Evolutionary conservation across 2,329 filamentous ascomycete genomes (phyloP).

Genomic region (Hypoxylon sp.): DNA sequence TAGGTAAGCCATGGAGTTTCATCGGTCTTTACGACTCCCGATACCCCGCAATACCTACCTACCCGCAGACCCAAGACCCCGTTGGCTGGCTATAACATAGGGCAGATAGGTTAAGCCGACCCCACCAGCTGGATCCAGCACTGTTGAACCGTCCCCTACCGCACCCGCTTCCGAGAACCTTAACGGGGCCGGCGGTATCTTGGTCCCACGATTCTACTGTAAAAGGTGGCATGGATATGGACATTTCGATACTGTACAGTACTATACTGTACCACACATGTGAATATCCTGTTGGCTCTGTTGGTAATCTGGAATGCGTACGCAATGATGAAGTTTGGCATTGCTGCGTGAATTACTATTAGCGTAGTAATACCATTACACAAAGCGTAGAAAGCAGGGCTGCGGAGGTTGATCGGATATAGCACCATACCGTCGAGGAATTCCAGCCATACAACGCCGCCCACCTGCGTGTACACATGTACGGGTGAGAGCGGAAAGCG

Average conservation of each 20-base stretch:
- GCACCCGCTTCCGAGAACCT: conserved; percentile 32
- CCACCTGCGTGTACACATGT: neutral
- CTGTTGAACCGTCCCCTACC: conserved; percentile 20
- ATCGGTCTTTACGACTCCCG: conserved; percentile 24
- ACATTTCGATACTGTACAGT: conserved; percentile 26
- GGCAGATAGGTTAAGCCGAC: too few relatives aligned
- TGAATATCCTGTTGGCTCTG: neutral
- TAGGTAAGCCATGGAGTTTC: conserved; percentile 6
- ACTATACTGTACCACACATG: neutral
- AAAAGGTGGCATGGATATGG: conserved; percentile 1
- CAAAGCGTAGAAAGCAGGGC: conserved; percentile 8
- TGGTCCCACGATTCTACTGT: conserved; percentile 30
- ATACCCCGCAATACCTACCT: conserved; percentile 1
- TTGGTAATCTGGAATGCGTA: conserved; percentile 4
- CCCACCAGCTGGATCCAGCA: neutral
- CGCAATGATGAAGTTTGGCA: conserved; percentile 12
- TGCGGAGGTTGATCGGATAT: conserved; percentile 38
- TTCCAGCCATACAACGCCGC: conserved; percentile 19
- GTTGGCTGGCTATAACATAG: neutral
- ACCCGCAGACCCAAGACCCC: too few relatives aligned
- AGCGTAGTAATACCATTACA: conserved; percentile 34
- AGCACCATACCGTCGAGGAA: conserved; percentile 18
- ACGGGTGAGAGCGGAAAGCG: conserved; percentile 33
- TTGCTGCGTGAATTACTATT: conserved; percentile 32
- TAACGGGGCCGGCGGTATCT: conserved; percentile 24